Evolutionary conservation across 805 yeast genomes (phyloP), one percentile per base, ranked within the genome.

Genomic region (Candida orba): DNA sequence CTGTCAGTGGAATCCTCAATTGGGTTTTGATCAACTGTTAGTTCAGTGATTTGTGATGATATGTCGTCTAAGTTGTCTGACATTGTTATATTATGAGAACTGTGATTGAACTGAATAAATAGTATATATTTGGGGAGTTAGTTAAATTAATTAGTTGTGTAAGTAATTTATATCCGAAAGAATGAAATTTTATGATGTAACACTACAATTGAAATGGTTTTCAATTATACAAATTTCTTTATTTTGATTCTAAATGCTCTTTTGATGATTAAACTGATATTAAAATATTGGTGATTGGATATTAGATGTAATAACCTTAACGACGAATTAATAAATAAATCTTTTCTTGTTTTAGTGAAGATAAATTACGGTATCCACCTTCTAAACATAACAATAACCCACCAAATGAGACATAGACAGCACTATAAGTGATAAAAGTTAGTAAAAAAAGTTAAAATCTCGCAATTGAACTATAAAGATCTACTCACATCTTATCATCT

Each of bases 381-480:
- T 93, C 98, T 51, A 93, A 72, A 59, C 97, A 84, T 79, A 91
- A 76, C 55, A 93, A 73, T 56, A 93, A 75, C 5, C 99, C 99
- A 44, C 99, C 99, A 63, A 90, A 93, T 4, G 98, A 91, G 45
- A 88, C 86, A 62, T 88, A 93, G 22, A 91, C 96, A 18, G 95
- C 81, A 66, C 88, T 47, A 17, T 12, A 35, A 20, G 13, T 14
- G 6, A 13, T 23, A 17, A 20, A 20, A 30, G 45, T 48, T 46
- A 43, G 41, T 42, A 45, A 6, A 9, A 6, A 8, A 24, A 12
- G 3, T 12, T 9, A 27, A 27, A n/a, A 2, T 33, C 13, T 20
- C 22, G 22, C 33, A 39, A 12, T 8, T 10, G 12, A 15, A 13
- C 6, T 10, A 14, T 3, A n/a, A n/a, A n/a, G n/a, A n/a, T 10